Percentiles rank a stretch among this genome's conserved stretches.
These are phyloP conservation scores for Morella rubra DNA, from an alignment of 306 rosid species.

Conservation along the genomic window DNA sequence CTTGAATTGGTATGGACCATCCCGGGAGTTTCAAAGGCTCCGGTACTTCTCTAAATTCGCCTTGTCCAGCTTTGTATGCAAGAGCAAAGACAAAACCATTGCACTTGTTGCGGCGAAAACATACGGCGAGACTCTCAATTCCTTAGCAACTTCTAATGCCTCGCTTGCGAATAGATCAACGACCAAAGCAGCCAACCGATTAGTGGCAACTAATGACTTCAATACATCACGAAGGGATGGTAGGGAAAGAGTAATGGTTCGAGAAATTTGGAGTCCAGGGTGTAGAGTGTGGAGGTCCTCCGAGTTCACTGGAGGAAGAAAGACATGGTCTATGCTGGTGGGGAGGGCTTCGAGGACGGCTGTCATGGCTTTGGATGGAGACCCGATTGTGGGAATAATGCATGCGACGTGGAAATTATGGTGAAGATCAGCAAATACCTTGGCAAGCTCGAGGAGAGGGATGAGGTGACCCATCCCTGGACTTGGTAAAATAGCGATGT, in stretches of 20 bases:
- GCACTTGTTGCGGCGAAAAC: constrained; percentile 16
- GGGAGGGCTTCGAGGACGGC: no score
- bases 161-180: constrained; percentile 2
- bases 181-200: constrained; percentile 15
- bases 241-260: constrained; percentile 3
- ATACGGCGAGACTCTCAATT: constrained; percentile 27
- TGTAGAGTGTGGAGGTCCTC: no score
- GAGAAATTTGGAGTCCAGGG: neutral
- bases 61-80: constrained; percentile 10
- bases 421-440: neutral
- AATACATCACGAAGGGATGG: constrained; percentile 21
- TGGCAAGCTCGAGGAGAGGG: neutral
- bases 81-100: neutral
- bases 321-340: no score
- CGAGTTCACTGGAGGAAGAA: no score
- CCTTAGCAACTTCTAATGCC: constrained; percentile 14
- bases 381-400: neutral
- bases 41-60: neutral
- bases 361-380: no score
- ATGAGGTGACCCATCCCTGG: neutral
- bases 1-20: neutral
- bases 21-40: constrained; percentile 13
- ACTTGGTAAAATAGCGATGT: neutral
- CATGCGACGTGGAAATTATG: neutral
- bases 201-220: neutral